Conservation (phyloP, 345 rosid genomes). For the Syzygium oleosum region DNA sequence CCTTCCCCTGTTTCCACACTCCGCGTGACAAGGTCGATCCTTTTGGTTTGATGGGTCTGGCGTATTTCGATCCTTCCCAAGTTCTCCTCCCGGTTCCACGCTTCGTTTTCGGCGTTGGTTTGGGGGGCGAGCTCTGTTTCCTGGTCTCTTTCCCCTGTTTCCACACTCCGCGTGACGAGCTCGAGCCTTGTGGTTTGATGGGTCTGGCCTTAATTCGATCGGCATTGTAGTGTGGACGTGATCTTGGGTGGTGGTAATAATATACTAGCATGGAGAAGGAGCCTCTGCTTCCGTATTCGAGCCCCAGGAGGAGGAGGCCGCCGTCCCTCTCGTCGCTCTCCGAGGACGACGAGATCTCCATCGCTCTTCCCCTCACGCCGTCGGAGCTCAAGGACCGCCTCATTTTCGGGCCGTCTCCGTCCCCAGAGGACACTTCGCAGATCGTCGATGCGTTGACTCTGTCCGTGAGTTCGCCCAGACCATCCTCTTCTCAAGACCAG, state of each 20-base stretch:
- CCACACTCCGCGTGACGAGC: neutral
- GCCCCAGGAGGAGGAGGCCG: slow-evolving; percentile 22
- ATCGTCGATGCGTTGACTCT: slow-evolving; percentile 43
- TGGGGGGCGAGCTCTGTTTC: neutral
- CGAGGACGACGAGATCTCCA: slow-evolving; percentile 45
- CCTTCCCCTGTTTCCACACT: no score
- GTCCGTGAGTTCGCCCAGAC: slow-evolving; percentile 15
- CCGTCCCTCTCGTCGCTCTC: slow-evolving; percentile 52
- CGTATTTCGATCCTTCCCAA: no score
- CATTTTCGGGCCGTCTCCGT: slow-evolving; percentile 53
- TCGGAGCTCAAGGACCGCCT: slow-evolving; percentile 60
- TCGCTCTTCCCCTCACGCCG: slow-evolving; percentile 44
- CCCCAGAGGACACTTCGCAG: slow-evolving; percentile 29
- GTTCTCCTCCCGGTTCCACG: no score
- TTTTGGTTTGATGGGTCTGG: no score
- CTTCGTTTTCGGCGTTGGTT: no score
- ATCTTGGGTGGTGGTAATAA: neutral
- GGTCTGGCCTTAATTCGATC: neutral
- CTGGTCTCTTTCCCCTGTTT: neutral
- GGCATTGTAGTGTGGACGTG: neutral
- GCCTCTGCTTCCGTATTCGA: slow-evolving; percentile 38
- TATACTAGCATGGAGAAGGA: slow-evolving; percentile 35
- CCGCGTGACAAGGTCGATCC: no score
- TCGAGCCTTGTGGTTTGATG: neutral
- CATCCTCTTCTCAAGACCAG: slow-evolving; percentile 8